Evolutionary conservation across 306 rosid genomes (phyloP).

Genomic region (Fragaria vesca): DNA sequence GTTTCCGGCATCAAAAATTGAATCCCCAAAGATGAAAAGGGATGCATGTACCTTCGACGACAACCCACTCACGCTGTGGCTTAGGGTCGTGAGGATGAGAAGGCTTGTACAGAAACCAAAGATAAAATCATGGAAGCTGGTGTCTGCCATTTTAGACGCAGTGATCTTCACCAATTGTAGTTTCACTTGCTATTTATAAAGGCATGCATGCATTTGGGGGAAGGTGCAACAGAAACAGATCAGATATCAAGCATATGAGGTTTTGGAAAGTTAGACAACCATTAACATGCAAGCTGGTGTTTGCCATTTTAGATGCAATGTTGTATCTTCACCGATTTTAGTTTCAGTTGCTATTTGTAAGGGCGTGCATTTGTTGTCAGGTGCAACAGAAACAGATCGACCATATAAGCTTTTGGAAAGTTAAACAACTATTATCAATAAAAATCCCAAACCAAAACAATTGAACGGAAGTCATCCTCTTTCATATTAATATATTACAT

Average conservation of each 20-base stretch:
- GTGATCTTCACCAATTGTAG: neutral
- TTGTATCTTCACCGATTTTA: neutral
- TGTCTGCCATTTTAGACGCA: neutral
- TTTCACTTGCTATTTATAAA: neutral
- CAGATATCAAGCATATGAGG: no score
- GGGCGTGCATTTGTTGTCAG: neutral
- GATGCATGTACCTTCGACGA: neutral
- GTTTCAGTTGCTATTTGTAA: neutral
- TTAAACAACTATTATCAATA: neutral
- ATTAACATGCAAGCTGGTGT: neutral
- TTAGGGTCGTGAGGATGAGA: conserved; percentile 4
- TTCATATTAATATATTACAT: no score
- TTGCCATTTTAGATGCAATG: neutral
- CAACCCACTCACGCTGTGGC: neutral
- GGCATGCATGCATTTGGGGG: neutral
- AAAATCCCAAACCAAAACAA: no score
- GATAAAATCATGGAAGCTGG: neutral
- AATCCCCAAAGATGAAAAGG: conserved; percentile 65
- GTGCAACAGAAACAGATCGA: neutral
- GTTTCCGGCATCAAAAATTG: conserved; percentile 55
- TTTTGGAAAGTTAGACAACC: no score
- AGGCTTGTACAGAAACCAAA: neutral
- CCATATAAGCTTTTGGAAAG: no score
- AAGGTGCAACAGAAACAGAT: neutral
- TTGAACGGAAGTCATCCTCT: no score